Conservation (phyloP, 805 yeast species). For the Ogataea naganishii region DNA sequence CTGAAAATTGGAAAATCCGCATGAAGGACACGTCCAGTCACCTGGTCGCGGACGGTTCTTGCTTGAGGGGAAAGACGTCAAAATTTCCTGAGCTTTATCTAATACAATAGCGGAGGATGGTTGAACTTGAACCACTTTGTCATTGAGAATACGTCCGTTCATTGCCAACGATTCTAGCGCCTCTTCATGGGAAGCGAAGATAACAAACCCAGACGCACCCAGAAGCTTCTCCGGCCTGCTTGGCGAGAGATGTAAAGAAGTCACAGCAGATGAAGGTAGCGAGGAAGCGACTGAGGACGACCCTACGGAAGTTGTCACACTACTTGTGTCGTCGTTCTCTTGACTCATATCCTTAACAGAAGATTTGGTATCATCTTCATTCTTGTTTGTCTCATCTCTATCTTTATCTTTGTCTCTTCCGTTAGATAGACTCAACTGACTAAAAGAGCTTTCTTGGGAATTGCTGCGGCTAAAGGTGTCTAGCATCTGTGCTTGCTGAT, state of each 20-base stretch:
- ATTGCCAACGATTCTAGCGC: slow-evolving; percentile 70
- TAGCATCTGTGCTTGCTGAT: slow-evolving; percentile 13
- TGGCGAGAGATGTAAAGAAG: too few relatives aligned
- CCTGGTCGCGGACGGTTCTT: slow-evolving; percentile 90
- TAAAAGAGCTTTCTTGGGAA: too few relatives aligned
- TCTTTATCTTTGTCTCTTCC: background rate
- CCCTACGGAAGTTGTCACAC: too few relatives aligned
- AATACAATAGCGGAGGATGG: slow-evolving; percentile 75
- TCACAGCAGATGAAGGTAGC: too few relatives aligned
- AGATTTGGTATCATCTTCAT: slow-evolving; percentile 7
- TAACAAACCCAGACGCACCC: slow-evolving; percentile 86
- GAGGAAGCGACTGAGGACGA: too few relatives aligned
- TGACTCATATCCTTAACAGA: too few relatives aligned
- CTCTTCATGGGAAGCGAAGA: slow-evolving; percentile 77
- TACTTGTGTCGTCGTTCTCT: too few relatives aligned
- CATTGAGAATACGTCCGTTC: slow-evolving; percentile 71
- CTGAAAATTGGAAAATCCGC: slow-evolving; percentile 93
- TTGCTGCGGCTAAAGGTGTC: slow-evolving; percentile 10
- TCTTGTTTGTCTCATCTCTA: slow-evolving; percentile 3
- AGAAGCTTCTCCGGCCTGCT: too few relatives aligned
- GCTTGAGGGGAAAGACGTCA: slow-evolving; percentile 78
- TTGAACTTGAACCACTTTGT: slow-evolving; percentile 72
- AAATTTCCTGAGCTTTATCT: slow-evolving; percentile 73
- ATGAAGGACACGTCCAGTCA: slow-evolving; percentile 96
- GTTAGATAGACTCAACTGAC: too few relatives aligned